phyloP scores from a whole-genome alignment of 2,329 filamentous ascomycete genomes.

The Pezicula radicicola region DNA sequence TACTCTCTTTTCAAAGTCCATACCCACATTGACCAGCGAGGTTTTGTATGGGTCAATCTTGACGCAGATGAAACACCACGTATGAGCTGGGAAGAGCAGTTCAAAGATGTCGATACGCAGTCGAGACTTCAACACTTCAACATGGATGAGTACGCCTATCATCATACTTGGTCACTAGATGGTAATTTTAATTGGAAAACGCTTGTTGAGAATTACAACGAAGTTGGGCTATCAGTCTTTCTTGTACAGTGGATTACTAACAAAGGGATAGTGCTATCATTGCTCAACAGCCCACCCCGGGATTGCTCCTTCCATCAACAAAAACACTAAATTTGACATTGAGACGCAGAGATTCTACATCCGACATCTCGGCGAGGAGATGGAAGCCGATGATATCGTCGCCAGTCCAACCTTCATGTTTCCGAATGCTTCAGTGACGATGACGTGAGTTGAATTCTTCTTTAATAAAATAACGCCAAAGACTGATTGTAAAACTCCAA shows the following conservation, averaged over 20 bases:
- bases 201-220: constrained; percentile 48
- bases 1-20: constrained; percentile 32
- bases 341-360: constrained; percentile 31
- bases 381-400: background rate
- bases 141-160: constrained; percentile 22
- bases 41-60: constrained; percentile 33
- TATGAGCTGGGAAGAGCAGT: constrained; percentile 9
- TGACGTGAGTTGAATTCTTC: background rate
- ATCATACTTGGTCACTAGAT: constrained; percentile 31
- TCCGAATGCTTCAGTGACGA: background rate
- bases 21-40: constrained; percentile 27
- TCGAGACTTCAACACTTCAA: constrained; percentile 21
- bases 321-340: constrained; percentile 38
- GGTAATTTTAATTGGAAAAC: constrained; percentile 37
- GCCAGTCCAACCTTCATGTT: background rate
- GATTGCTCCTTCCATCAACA: constrained; percentile 15
- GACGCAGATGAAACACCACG: constrained; percentile 19
- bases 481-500: background rate
- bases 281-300: constrained; percentile 44
- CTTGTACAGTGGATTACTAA: background rate
- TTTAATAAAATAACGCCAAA: background rate
- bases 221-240: background rate
- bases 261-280: constrained; percentile 39
- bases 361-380: too few species aligned
- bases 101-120: constrained; percentile 19